These are phyloP conservation scores for Kurtzmaniella quercitrusa DNA, from an alignment of 1,139 yeast genomes.

Conservation along the genomic window DNA sequence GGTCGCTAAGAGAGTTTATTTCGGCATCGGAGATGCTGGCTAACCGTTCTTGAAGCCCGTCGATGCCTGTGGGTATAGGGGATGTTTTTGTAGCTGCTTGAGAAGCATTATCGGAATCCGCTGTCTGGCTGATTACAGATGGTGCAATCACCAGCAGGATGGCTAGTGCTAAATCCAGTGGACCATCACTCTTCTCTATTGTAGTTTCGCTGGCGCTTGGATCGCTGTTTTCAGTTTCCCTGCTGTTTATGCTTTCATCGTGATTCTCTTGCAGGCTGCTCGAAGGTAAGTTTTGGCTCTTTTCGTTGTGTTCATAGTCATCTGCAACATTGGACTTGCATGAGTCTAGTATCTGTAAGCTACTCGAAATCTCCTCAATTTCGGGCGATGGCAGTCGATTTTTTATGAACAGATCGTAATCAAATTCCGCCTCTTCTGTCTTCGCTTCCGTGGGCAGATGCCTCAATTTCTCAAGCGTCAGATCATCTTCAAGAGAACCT, in stretches of 20 bases:
- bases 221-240: too few species aligned
- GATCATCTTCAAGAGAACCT: too few species aligned
- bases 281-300: background rate
- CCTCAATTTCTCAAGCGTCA: background rate
- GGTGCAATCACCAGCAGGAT: background rate
- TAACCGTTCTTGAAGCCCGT: background rate
- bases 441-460: background rate
- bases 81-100: background rate
- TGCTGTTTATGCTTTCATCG: background rate
- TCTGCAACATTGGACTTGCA: background rate
- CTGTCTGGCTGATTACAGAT: background rate
- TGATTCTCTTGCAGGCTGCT: background rate
- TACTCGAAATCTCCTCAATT: background rate
- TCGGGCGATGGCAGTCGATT: slow-evolving; percentile 2
- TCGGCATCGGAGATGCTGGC: slow-evolving; percentile 13
- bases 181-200: background rate
- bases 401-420: background rate
- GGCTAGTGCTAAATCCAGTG: background rate
- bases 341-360: background rate
- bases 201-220: background rate
- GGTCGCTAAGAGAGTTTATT: slow-evolving; percentile 14
- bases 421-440: background rate
- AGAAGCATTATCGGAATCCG: background rate
- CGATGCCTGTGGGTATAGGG: background rate
- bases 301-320: background rate